Evolutionary conservation across 306 rosid species (phyloP), one percentile per base, ranked within the genome.

Genomic region (Alnus glutinosa): DNA sequence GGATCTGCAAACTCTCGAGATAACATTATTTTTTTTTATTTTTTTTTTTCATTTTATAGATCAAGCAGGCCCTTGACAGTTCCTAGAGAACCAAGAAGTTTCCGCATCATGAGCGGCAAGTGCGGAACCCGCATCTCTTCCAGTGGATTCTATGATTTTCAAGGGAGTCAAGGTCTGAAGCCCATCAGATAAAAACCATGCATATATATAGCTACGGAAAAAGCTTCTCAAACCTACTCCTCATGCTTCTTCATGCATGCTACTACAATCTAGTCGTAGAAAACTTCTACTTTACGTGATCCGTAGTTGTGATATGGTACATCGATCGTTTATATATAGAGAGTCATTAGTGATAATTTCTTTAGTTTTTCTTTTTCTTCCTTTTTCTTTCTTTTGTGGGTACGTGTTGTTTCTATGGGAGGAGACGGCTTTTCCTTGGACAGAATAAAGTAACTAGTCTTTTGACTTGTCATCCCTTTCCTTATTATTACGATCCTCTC

Each of bases 61-160:
- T 88, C 97, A 55, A 91, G 69, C 87, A 89, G 89, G 87, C 89
- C 89, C 34, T 79, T 86, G 76, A 89, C 89, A 46, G 76, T 91
- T 79, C 91, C 91, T 48, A 92, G 85, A 84, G 93, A 94, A 73
- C 97, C 98, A 73, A 88, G 92, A 70, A 88, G 93, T 81, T 75
- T 92, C 74, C 82, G 67, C 69, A 83, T 87, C 80, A 67, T 81
- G 85, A 87, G 85, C 79, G 71, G 85, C 81, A 89, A 89, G 84
- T 76, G 90, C 59, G 86, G 89, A 86, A 62, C 76, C 69, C 80
- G 87, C 84, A 32, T 70, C 54, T 75, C 84, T 55, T 83, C 83
- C 70, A 67, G 74, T 78, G 89, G 84, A 52, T 77, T 87, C 78
- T 84, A 92, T 86, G 84, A 55, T 72, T 84, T 94, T 70, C 90